phyloP scores from a whole-genome alignment of 1,284 basidiomycete genomes.

The Ustilago xerochloae region DNA sequence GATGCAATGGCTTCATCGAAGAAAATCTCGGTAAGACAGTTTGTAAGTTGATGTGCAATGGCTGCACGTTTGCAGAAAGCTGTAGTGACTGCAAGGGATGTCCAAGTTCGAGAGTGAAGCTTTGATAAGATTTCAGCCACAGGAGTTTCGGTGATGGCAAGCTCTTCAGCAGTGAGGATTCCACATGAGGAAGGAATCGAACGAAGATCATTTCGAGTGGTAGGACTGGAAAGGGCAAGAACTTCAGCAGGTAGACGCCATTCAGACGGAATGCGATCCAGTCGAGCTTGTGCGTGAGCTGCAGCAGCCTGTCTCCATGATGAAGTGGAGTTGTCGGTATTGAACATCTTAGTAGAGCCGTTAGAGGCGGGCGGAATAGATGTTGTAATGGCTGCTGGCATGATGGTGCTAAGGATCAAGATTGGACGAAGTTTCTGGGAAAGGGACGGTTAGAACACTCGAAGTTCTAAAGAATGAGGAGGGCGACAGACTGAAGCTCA shows the following conservation, averaged over 20 bases:
- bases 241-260: slow-evolving; percentile 28
- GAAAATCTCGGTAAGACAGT: slow-evolving; percentile 50
- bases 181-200: slow-evolving; percentile 29
- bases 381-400: slow-evolving; percentile 23
- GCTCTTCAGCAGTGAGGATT: slow-evolving; percentile 30
- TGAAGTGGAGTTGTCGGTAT: slow-evolving; percentile 2
- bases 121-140: slow-evolving; percentile 20
- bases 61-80: slow-evolving; percentile 54
- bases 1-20: slow-evolving; percentile 37
- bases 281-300: slow-evolving; percentile 32
- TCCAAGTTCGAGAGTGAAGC: slow-evolving; percentile 25
- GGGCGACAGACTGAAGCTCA: no score
- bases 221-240: slow-evolving; percentile 6
- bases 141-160: slow-evolving; percentile 34
- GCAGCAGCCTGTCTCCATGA: slow-evolving; percentile 36
- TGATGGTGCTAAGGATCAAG: not conserved
- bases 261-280: slow-evolving; percentile 24
- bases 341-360: slow-evolving; percentile 16
- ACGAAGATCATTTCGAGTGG: slow-evolving; percentile 29
- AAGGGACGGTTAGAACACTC: no score
- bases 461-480: not conserved
- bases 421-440: not conserved
- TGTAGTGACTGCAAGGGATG: slow-evolving; percentile 29
- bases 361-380: slow-evolving; percentile 2
- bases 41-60: slow-evolving; percentile 52